Evolutionary conservation across 495 filamentous ascomycete genomes (phyloP).

Genomic region (Tetracladium setigerum): DNA sequence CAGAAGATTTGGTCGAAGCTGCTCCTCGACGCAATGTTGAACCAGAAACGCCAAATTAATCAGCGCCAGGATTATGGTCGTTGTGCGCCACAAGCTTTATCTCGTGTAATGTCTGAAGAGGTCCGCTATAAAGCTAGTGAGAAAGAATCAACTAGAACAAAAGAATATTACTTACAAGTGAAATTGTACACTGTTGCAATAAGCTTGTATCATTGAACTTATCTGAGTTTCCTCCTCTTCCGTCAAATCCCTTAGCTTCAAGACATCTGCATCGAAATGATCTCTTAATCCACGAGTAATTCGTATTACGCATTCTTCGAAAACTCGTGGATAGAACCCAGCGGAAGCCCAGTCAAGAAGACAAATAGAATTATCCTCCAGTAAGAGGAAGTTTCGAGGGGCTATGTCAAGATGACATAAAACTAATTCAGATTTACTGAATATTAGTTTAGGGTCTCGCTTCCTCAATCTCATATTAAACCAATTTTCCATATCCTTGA

Average conservation of each 20-base stretch:
- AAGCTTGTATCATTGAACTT: conserved; percentile 5
- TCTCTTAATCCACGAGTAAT: conserved; percentile 1
- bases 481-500: conserved; percentile 10
- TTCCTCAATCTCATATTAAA: conserved; percentile 7
- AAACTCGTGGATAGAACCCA: conserved; percentile 18
- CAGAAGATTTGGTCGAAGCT: conserved; percentile 25
- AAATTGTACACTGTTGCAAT: conserved; percentile 3
- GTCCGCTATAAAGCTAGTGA: conserved; percentile 1
- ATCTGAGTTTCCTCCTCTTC: background rate
- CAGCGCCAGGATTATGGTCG: conserved; percentile 3
- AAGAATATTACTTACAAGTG: conserved; percentile 4
- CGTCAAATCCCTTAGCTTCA: background rate
- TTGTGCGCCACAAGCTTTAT: conserved; percentile 3
- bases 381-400: conserved; percentile 17
- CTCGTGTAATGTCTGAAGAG: background rate
- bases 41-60: conserved; percentile 30
- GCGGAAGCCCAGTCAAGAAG: conserved; percentile 20
- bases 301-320: conserved; percentile 13
- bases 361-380: conserved; percentile 7
- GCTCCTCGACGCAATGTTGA: conserved; percentile 32
- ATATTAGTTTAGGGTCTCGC: background rate
- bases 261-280: background rate
- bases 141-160: conserved; percentile 1
- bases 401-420: conserved; percentile 20
- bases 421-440: conserved; percentile 8